Conservation (phyloP, 2,329 filamentous ascomycete species). For the Hypoxylon rubiginosum region DNA sequence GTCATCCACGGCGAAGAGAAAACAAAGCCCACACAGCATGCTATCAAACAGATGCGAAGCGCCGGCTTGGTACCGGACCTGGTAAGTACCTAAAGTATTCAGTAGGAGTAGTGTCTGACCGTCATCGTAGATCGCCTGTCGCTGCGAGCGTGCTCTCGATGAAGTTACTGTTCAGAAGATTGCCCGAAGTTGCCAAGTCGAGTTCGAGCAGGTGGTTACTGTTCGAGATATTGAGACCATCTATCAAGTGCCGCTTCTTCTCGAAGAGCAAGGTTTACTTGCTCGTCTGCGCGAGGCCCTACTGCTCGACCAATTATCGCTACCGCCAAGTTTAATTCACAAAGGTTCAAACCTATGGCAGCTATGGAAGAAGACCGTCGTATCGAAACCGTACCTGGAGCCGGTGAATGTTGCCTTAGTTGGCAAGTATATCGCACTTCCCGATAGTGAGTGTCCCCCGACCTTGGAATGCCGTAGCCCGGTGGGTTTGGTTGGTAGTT, state of each 20-base stretch:
- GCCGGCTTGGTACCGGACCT: conserved; percentile 81
- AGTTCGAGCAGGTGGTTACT: conserved; percentile 85
- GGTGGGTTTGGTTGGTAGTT: background rate
- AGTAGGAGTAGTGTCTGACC: conserved; percentile 38
- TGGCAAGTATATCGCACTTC: conserved; percentile 88
- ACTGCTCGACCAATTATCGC: conserved; percentile 69
- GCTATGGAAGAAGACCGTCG: conserved; percentile 80
- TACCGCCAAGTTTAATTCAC: conserved; percentile 66
- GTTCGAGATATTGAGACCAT: conserved; percentile 91
- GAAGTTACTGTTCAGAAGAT: conserved; percentile 85
- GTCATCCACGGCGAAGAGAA: conserved; percentile 81
- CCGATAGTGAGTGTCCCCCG: conserved; percentile 83
- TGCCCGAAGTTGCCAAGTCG: conserved; percentile 88
- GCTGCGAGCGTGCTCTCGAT: conserved; percentile 84
- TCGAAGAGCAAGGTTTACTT: conserved; percentile 84
- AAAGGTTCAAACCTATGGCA: conserved; percentile 81
- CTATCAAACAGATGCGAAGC: conserved; percentile 86
- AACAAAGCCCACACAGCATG: conserved; percentile 96
- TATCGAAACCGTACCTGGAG: conserved; percentile 74
- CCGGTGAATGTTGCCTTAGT: conserved; percentile 86
- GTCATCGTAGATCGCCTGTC: conserved; percentile 81
- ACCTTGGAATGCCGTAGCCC: background rate
- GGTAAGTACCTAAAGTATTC: conserved; percentile 57
- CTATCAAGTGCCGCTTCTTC: conserved; percentile 94
- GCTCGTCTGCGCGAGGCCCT: conserved; percentile 75